A percentile compares a stretch with the other conserved stretches of the same genome.
Conservation (phyloP, 1,284 basidiomycete species). For the Laetiporus sulphureus region DNA sequence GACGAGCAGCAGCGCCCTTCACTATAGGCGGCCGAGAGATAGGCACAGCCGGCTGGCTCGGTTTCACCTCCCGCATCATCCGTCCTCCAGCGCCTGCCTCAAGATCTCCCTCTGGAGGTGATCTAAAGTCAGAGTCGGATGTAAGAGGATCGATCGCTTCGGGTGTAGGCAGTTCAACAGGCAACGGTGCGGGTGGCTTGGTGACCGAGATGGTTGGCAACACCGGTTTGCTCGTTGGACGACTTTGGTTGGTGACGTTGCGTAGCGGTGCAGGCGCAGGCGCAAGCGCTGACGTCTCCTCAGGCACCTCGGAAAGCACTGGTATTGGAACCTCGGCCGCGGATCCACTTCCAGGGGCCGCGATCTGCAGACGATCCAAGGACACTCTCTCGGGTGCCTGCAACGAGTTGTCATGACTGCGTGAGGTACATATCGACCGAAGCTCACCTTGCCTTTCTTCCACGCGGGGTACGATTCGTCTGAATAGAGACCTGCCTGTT, state of each 20-base stretch:
- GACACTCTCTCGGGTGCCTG: slow-evolving; percentile 21
- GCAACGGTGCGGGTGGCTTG: slow-evolving; percentile 60
- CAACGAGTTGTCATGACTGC: slow-evolving; percentile 1
- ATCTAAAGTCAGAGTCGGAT: slow-evolving; percentile 2
- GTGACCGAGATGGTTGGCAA: slow-evolving; percentile 56
- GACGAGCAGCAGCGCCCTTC: too few relatives aligned
- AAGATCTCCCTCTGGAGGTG: slow-evolving; percentile 36
- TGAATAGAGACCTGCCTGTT: slow-evolving; percentile 65
- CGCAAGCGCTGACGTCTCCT: slow-evolving; percentile 14
- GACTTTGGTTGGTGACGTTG: slow-evolving; percentile 17
- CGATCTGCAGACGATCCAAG: slow-evolving; percentile 18
- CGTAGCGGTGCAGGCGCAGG: slow-evolving; percentile 17
- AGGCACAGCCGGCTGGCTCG: slow-evolving; percentile 8
- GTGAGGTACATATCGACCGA: neutral
- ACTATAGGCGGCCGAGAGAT: slow-evolving; percentile 7
- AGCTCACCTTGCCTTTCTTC: slow-evolving; percentile 48
- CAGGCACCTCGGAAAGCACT: slow-evolving; percentile 22
- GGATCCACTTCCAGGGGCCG: slow-evolving; percentile 15
- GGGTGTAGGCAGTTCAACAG: slow-evolving; percentile 57
- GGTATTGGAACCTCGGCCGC: slow-evolving; percentile 34
- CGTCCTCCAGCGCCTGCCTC: slow-evolving; percentile 47
- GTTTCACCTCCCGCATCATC: slow-evolving; percentile 34
- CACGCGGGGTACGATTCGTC: slow-evolving; percentile 30
- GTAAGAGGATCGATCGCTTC: slow-evolving; percentile 39
- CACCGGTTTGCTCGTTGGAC: slow-evolving; percentile 13